These are phyloP conservation scores for Acer yangbiense DNA, from an alignment of 345 rosid species.

Conservation along the genomic window DNA sequence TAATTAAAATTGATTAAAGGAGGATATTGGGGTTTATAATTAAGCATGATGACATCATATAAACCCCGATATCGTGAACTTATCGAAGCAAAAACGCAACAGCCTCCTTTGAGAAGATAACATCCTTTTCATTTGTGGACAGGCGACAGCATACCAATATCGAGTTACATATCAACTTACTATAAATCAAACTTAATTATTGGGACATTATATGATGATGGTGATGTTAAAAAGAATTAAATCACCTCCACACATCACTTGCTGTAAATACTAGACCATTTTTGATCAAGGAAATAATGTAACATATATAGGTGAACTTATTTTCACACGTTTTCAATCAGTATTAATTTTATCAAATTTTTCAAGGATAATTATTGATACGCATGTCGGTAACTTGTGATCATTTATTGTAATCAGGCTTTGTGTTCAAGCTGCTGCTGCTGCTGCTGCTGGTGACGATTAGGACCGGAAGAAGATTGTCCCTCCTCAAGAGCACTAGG, in stretches of 20 bases:
- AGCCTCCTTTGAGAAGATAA: too few species aligned
- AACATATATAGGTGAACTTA: not conserved
- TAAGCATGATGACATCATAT: too few species aligned
- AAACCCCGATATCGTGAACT: too few species aligned
- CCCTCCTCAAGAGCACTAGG: slow-evolving; percentile 11
- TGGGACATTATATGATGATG: not conserved
- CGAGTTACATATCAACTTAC: too few species aligned
- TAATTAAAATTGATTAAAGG: too few species aligned
- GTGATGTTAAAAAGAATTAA: not conserved
- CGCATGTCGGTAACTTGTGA: not conserved
- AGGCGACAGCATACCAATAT: too few species aligned
- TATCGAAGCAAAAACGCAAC: too few species aligned
- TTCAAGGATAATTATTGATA: not conserved
- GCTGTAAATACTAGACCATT: not conserved
- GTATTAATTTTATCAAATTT: not conserved
- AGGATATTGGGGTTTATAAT: too few species aligned
- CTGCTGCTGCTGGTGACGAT: slow-evolving; percentile 14
- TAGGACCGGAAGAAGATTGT: slow-evolving; percentile 22
- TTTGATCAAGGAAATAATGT: too few species aligned
- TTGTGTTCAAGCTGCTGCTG: slow-evolving; percentile 16
- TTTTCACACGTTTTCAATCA: not conserved
- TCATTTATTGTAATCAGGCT: slow-evolving; percentile 3
- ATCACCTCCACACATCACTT: not conserved
- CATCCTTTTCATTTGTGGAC: too few species aligned
- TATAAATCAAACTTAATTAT: too few species aligned